Base-by-base conservation (phyloP, 1,284 basidiomycete species). In the Cronartium ribicola region DNA sequence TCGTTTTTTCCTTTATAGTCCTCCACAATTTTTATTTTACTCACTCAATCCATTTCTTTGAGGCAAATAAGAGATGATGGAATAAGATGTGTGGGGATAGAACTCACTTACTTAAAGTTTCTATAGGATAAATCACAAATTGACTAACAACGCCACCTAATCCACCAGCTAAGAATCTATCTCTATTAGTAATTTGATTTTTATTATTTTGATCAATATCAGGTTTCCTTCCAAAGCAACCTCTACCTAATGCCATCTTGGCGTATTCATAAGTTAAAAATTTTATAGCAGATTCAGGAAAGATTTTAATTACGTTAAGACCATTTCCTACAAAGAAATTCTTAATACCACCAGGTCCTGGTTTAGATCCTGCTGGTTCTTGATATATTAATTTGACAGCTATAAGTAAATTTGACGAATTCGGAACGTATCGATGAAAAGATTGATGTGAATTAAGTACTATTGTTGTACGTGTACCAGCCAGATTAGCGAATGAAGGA, bases 241-340 rank as follows among this genome's bases (percentile, higher is more conserved):
- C 48, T 51, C 22, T 14, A 51, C 48, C 48, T 51, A 51, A 51
- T 14, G 48, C 48, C 87, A 82, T 78, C 92, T 90, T 69, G 91
- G 88, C 76, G 91, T 91, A 83, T 98, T 96, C 82, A 98, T 98
- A 6, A 90, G 83, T 78, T 96, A 88, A 70, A 83, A 99, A 99
- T 83, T 98, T 99, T 86, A 98, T 98, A 20, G 96, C 96, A 59
- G 90, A 94, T 84, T 98, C 94, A 41, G 90, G 95, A 78, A 98
- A 91, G 78, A 98, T 97, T 84, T 98, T 98, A 71, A 88, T 86
- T 51, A 93, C 89, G 78, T 84, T 85, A 67, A 87, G 78, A 3
- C 85, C 85, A 78, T 86, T 86, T 29, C 86, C 85, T 4, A 86
- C 92, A 95, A 96, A 99, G 81, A 98, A 99, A 2, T 90, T 92